A percentile compares a stretch with the other conserved stretches of the same genome.
Conservation (phyloP, 2,329 filamentous ascomycete genomes). For the Zasmidium cellare region DNA sequence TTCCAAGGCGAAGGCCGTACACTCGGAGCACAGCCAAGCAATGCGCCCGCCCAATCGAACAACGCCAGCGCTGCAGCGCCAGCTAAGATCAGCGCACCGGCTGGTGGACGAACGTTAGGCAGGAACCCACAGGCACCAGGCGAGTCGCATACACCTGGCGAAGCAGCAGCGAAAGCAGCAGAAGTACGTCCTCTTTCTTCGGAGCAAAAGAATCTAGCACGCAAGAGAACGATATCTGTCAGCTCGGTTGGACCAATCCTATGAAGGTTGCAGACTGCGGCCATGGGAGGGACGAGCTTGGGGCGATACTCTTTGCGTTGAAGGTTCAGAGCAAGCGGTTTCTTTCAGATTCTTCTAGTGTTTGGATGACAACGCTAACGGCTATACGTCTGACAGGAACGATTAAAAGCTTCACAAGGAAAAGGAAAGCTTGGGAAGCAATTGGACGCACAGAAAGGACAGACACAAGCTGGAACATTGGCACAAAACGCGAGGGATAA, state of each 20-base stretch:
- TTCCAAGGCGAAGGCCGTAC: constrained; percentile 73
- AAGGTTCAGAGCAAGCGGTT: neutral
- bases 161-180: constrained; percentile 76
- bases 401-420: constrained; percentile 60
- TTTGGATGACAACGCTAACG: neutral
- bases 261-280: neutral
- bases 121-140: constrained; percentile 35
- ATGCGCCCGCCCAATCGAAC: constrained; percentile 44
- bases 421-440: constrained; percentile 71
- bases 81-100: constrained; percentile 48
- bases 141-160: constrained; percentile 60
- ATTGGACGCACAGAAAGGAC: constrained; percentile 72
- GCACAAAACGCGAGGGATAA: constrained; percentile 68
- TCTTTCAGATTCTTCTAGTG: neutral
- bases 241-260: neutral
- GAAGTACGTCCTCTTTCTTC: constrained; percentile 61
- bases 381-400: constrained; percentile 55
- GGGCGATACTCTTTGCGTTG: neutral
- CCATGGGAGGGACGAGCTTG: neutral
- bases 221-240: neutral
- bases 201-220: neutral
- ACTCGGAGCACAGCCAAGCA: constrained; percentile 58
- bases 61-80: constrained; percentile 40
- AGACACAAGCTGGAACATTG: constrained; percentile 68
- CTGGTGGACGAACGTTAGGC: constrained; percentile 63